Evolutionary conservation across 1,284 basidiomycete species (phyloP).

Genomic region (Quambalaria eucalypti): DNA sequence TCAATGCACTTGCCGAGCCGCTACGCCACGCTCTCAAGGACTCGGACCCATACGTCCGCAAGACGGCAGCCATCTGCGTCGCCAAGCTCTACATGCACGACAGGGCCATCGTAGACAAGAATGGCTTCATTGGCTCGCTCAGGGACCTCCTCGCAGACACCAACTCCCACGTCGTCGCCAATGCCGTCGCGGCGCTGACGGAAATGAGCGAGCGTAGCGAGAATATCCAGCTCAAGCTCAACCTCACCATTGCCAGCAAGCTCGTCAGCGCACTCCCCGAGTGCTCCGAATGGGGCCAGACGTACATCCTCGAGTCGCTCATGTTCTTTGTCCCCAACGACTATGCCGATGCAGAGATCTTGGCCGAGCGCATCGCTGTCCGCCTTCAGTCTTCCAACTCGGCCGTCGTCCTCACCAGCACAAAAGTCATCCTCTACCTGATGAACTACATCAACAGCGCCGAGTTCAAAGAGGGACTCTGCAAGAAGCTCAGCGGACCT

Average conservation of each 20-base stretch:
- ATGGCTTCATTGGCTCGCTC: constrained; percentile 73
- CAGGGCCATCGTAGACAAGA: constrained; percentile 69
- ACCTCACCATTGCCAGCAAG: constrained; percentile 71
- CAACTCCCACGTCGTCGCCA: constrained; percentile 88
- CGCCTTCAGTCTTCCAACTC: constrained; percentile 87
- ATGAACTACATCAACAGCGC: constrained; percentile 99
- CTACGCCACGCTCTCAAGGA: constrained; percentile 79
- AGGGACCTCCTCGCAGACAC: constrained; percentile 80
- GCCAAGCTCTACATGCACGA: constrained; percentile 82
- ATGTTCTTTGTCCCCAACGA: constrained; percentile 84
- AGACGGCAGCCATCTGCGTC: constrained; percentile 84
- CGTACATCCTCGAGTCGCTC: constrained; percentile 91
- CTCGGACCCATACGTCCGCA: constrained; percentile 86
- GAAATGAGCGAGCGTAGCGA: constrained; percentile 85
- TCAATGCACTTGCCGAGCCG: constrained; percentile 70
- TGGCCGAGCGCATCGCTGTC: constrained; percentile 85
- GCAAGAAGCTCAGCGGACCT: constrained; percentile 94
- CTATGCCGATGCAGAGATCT: constrained; percentile 77
- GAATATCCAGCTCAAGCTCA: constrained; percentile 71
- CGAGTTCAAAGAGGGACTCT: constrained; percentile 73
- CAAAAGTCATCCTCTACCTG: constrained; percentile 88
- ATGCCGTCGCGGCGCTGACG: constrained; percentile 84
- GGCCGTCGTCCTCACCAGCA: constrained; percentile 84
- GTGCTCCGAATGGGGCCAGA: constrained; percentile 97
- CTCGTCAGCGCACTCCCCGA: constrained; percentile 73